Conservation (phyloP, 257 asterid species). For the Gynochthodes officinalis region DNA sequence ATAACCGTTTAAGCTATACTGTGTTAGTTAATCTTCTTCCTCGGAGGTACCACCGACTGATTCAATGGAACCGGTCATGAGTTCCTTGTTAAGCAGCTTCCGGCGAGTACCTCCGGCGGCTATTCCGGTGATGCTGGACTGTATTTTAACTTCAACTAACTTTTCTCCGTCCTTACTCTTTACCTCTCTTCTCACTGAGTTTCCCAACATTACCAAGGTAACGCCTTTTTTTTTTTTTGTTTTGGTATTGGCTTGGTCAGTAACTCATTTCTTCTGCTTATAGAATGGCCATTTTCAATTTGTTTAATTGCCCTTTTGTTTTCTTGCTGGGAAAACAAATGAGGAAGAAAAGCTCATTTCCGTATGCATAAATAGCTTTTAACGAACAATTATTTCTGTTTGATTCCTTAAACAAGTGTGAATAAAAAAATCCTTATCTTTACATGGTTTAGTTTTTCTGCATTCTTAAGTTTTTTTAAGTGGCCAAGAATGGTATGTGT, state of each 20-base stretch:
- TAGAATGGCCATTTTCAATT: neutral
- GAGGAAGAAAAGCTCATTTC: neutral
- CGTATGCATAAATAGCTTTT: neutral
- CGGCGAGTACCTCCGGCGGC: conserved; percentile 70
- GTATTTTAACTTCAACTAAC: conserved; percentile 58
- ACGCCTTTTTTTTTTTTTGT: neutral
- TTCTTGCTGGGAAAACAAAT: neutral
- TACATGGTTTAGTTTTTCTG: neutral
- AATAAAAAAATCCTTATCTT: neutral
- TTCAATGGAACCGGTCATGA: conserved; percentile 45
- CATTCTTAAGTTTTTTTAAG: neutral
- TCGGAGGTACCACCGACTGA: neutral
- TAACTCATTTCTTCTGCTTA: neutral
- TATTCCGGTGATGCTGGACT: conserved; percentile 71
- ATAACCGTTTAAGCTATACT: neutral
- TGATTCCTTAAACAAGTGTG: neutral
- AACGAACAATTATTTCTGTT: neutral
- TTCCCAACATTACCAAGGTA: conserved; percentile 58
- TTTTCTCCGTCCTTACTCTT: conserved; percentile 60
- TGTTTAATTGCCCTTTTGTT: neutral
- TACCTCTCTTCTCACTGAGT: conserved; percentile 45
- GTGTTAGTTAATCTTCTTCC: neutral
- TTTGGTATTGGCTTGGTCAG: no score
- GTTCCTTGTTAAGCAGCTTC: conserved; percentile 63
- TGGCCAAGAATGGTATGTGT: neutral